Evolutionary conservation across 2,329 filamentous ascomycete species (phyloP), one percentile per base, ranked within the genome.

Genomic region (Penicillium verrucosum): DNA sequence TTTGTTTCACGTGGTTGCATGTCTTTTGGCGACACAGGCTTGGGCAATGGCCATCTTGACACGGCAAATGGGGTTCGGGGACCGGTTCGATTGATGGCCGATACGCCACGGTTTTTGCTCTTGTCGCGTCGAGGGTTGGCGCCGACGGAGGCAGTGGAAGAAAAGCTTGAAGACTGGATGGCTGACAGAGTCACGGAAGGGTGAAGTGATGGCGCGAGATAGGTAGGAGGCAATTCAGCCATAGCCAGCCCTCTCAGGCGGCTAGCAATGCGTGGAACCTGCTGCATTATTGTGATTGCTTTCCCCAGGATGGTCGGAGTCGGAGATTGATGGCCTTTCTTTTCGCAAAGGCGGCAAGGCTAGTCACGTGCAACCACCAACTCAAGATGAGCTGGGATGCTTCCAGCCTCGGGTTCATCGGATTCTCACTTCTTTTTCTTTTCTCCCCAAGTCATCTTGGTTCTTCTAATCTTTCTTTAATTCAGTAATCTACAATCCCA

Each of bases 21-120:
- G 5, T 85, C 81, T 59, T 81, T 81, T 1, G 78, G 77, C 54
- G 87, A 74, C 7, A 85, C 84, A 7, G 94, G 92, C 69, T 83
- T 82, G 0, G 93, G 93, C 54, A 96, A 78, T 49, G 86, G 80
- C 43, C 87, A 82, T 67, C 88, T 84, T 41, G 85, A 87, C 58
- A 94, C 86, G 18, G 88, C 89, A 53, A 95, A 79, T n/a, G 82
- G 85, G 70, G 89, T 85, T 51, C 86, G 84, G 5, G 86, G 85
- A 0, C 92, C 92, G 1, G 89, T 91, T 48, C 88, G 82, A 64
- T 89, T 87, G 56, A 96, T 81, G 25, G 87, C 88, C 54, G 91
- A 96, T 51, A 96, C 85, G 43, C 92, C 93, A 59, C 94, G 89
- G 59, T 85, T 78, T 63, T 83, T 86, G 80, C 90, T 97, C 77